A percentile compares a stretch with the other conserved stretches of the same genome.
These are phyloP conservation scores for Fraxinus platypoda DNA, from an alignment of 305 asterid genomes.

Conservation along the genomic window DNA sequence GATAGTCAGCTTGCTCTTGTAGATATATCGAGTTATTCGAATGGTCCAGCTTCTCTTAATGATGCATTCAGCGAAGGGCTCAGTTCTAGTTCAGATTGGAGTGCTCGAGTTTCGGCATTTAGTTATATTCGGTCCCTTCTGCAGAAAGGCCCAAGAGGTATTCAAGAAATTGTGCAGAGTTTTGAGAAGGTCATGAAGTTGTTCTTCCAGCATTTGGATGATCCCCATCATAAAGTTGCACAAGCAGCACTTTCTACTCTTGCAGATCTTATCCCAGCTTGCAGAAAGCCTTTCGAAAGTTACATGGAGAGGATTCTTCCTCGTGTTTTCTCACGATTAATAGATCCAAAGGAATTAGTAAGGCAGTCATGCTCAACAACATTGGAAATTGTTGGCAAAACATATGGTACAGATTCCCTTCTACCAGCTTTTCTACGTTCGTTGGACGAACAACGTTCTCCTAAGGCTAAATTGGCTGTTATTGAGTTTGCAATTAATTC, in stretches of 20 bases:
- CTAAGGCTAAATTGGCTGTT: slow-evolving; percentile 97
- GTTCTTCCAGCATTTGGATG: slow-evolving; percentile 98
- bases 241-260: slow-evolving; percentile 98
- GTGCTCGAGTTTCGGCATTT: slow-evolving; percentile 93
- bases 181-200: slow-evolving; percentile 98
- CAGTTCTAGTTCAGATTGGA: slow-evolving; percentile 94
- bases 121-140: slow-evolving; percentile 67
- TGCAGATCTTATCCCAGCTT: slow-evolving; percentile 93
- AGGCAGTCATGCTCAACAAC: slow-evolving; percentile 96
- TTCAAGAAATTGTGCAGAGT: slow-evolving; percentile 89
- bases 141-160: slow-evolving; percentile 91
- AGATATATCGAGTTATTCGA: slow-evolving; percentile 70
- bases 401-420: slow-evolving; percentile 91
- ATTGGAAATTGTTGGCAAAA: slow-evolving; percentile 84
- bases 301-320: slow-evolving; percentile 97
- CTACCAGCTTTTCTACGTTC: slow-evolving; percentile 95
- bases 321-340: slow-evolving; percentile 94
- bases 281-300: slow-evolving; percentile 94
- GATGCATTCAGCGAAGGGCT: slow-evolving; percentile 94
- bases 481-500: slow-evolving; percentile 93
- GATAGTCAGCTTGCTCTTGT: slow-evolving; percentile 78
- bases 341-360: slow-evolving; percentile 95
- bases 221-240: slow-evolving; percentile 99
- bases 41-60: slow-evolving; percentile 82
- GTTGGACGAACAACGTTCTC: slow-evolving; percentile 97